Evolutionary conservation across 2,329 filamentous ascomycete species (phyloP), one percentile per base, ranked within the genome.

Genomic region (Arthrinium puccinioides): DNA sequence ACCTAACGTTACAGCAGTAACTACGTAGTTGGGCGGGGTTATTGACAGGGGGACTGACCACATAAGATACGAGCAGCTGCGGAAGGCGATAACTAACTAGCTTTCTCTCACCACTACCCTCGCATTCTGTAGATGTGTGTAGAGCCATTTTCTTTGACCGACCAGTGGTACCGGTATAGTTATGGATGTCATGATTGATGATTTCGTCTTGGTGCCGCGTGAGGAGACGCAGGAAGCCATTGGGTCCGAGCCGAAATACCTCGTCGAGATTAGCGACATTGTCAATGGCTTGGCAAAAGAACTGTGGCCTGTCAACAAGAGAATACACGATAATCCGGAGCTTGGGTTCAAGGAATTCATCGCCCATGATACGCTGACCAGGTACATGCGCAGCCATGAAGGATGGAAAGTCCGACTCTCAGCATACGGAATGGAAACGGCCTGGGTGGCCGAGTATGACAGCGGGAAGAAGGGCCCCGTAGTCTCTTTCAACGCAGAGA

Each of bases 271-370:
- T 33, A 58, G 63, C 36, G 41, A 55, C 15, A 59, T 56, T 36
- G 44, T 67, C 19, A 59, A 71, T 28, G 49, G 42, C 10, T 51
- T 68, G 13, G 61, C 56, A 18, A 48, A 56, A 8, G 49, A 49
- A 2, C 49, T 74, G 11, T 66, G 69, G 52, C 53, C 53, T 4
- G 53, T 74, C 39, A 72, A 67, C 50, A 63, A 68, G 27, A 63
- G 63, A 39, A 70, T 75, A 14, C 69, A 71, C 48, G 67, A 71
- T 32, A 65, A 73, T 37, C 70, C 70, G 0, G 70, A 74, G 44
- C 52, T 71, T 1, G 63, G 60, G 0, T 72, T 62, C 42, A 46
- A 70, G 25, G 69, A 74, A 41, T 57, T 59, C 39, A 66, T 67
- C 28, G 68, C 71, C 0, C 72, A 76, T 45, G 60, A 68, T 11